Evolutionary conservation across 2,329 filamentous ascomycete genomes (phyloP).

Genomic region (Xylariaceae sp.): DNA sequence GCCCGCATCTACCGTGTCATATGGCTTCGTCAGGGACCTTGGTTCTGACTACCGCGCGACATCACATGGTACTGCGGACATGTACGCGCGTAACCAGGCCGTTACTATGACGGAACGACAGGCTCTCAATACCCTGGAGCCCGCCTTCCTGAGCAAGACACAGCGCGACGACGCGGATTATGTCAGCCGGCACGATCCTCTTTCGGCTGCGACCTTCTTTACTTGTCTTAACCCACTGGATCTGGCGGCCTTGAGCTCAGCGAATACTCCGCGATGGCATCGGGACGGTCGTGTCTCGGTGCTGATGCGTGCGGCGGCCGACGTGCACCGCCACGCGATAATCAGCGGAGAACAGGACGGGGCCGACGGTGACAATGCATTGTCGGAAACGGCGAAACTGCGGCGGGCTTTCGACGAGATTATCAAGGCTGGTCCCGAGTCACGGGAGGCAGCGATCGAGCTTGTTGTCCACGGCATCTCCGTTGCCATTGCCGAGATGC

Average conservation of each 20-base stretch:
- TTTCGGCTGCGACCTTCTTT: constrained; percentile 24
- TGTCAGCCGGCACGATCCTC: constrained; percentile 20
- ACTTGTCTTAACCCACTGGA: constrained; percentile 29
- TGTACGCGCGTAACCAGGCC: constrained; percentile 24
- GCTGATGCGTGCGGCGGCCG: constrained; percentile 27
- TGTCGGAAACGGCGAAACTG: neutral
- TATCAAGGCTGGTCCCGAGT: neutral
- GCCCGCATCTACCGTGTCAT: constrained; percentile 23
- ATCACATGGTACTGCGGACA: neutral
- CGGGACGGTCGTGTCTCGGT: constrained; percentile 27
- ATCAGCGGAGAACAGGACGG: neutral
- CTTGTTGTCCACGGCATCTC: constrained; percentile 14
- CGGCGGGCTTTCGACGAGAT: constrained; percentile 9
- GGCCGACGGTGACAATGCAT: neutral
- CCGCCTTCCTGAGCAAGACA: constrained; percentile 21
- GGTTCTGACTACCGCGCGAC: constrained; percentile 7
- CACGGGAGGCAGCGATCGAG: neutral
- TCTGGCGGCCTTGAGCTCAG: constrained; percentile 9
- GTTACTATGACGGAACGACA: constrained; percentile 18
- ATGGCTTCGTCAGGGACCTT: constrained; percentile 23
- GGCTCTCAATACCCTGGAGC: constrained; percentile 25
- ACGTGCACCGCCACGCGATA: constrained; percentile 7
- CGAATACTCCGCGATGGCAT: constrained; percentile 24
- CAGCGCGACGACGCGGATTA: neutral
- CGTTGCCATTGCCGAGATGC: constrained; percentile 21